A percentile compares a stretch with the other conserved stretches of the same genome.
Evolutionary conservation across 192 early-diverging fungal genomes (phyloP).

Genomic region (Dissophora globulifera): DNA sequence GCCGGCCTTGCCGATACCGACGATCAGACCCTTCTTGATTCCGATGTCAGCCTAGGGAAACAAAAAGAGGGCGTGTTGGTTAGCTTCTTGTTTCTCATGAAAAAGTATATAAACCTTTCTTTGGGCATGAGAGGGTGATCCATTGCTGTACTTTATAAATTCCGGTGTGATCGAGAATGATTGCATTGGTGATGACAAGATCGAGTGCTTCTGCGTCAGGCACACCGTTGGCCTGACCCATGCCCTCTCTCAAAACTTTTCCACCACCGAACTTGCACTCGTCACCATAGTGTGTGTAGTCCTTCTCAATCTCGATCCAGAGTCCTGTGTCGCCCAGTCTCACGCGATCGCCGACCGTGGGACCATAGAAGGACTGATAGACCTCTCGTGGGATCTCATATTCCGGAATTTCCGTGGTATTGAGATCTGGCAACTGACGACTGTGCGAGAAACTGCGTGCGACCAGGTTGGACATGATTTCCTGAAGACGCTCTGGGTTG

Average conservation of each 20-base stretch:
- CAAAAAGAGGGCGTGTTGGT: too few relatives aligned
- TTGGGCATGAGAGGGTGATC: too few relatives aligned
- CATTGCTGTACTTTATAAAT: constrained; percentile 90
- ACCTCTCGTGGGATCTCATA: constrained; percentile 79
- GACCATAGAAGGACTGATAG: constrained; percentile 93
- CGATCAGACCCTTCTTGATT: constrained; percentile 84
- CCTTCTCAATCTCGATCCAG: constrained; percentile 88
- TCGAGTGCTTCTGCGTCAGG: constrained; percentile 81
- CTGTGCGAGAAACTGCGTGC: constrained; percentile 71
- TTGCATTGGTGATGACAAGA: constrained; percentile 93
- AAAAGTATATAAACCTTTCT: too few relatives aligned
- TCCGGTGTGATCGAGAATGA: constrained; percentile 93
- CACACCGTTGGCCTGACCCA: constrained; percentile 86
- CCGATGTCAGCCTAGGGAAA: constrained; percentile 88
- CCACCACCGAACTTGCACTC: constrained; percentile 98
- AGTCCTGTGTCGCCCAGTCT: constrained; percentile 88
- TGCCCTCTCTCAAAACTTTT: constrained; percentile 94
- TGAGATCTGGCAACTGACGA: constrained; percentile 60
- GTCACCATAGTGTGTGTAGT: constrained; percentile 92
- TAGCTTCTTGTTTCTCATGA: too few relatives aligned
- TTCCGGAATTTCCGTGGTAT: constrained; percentile 60
- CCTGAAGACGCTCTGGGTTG: constrained; percentile 57
- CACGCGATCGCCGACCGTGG: constrained; percentile 91
- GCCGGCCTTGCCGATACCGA: constrained; percentile 96
- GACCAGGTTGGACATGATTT: constrained; percentile 62